These are phyloP conservation scores for Polytrichum formosum DNA, from an alignment of 225 moss, liverwort and hornwort genomes.

Conservation along the genomic window DNA sequence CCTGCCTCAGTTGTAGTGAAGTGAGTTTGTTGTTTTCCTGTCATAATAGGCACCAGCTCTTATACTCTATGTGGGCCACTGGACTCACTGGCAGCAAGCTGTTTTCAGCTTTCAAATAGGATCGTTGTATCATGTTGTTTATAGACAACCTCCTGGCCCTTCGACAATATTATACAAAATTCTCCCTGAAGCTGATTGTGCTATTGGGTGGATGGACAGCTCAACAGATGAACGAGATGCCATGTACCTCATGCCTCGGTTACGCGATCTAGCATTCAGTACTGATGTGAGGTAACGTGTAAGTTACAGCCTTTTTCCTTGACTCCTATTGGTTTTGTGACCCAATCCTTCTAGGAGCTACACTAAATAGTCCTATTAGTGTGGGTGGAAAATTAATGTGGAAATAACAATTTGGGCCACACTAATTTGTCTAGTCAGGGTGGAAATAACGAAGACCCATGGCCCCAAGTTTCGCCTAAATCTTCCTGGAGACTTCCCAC, in stretches of 20 bases:
- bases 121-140: neutral
- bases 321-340: neutral
- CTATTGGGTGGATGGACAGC: slow-evolving; percentile 30
- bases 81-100: neutral
- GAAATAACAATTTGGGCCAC: no score
- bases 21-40: slow-evolving; percentile 27
- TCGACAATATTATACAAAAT: no score
- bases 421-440: no score
- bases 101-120: neutral
- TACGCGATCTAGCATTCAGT: slow-evolving; percentile 93
- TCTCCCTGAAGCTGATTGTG: neutral
- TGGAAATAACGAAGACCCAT: no score
- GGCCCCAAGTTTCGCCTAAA: no score
- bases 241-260: slow-evolving; percentile 66
- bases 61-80: neutral
- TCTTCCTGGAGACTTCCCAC: no score
- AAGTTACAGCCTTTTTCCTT: slow-evolving; percentile 25
- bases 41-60: neutral
- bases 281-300: slow-evolving; percentile 81
- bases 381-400: no score
- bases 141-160: no score
- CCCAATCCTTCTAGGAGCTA: no score
- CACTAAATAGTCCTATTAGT: no score
- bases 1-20: slow-evolving; percentile 89
- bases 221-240: slow-evolving; percentile 77